Base-by-base conservation (phyloP, 345 rosid species). In the Barbarea vulgaris region DNA sequence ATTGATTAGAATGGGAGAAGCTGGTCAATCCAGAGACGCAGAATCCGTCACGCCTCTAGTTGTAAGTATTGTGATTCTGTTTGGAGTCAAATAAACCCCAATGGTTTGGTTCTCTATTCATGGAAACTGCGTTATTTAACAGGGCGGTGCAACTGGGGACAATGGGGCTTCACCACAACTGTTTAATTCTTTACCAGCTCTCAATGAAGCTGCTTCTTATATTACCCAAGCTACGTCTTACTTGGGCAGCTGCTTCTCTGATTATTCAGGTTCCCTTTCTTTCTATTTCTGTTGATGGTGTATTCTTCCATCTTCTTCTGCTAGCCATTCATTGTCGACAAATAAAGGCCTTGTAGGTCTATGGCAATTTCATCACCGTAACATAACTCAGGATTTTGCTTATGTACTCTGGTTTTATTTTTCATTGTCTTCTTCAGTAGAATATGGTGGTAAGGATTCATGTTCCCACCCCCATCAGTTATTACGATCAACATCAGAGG, bases 201-300 rank as follows among this genome's bases (percentile, higher is more conserved):
- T 84, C 34, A 81, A 75, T 73, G 90, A 84, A 53, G 88, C 89
- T 70, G 78, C 90, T 64, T 75, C 85, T 71, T 84, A 81, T 76
- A 53, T 88, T 72, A 77, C 81, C 59, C 88, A 88, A 76, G 85
- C 93, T 51, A 84, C 90, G 18, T 79, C 85, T n/a, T 82, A 75
- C 73, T 48, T 88, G 10, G 86, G 88, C 9, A 66, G 84, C 62
- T 88, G 85, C 77, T 88, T 88, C 70, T 76, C 89, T 69, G 83
- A 84, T 62, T 79, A 72, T 82, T 81, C 91, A 48, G 88, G 91
- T 85, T 54, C 48, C 58, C 24, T 77, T 65, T 65, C 66, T 72
- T 48, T 64, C 64, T 19, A 27, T 47, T 1, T 18, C 11, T 31
- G 22, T 50, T 36, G 15, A 30, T 48, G 1, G 0, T 18, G 9